These are phyloP conservation scores for Suillus luteus DNA, from an alignment of 768 basidiomycete genomes.

Conservation along the genomic window DNA sequence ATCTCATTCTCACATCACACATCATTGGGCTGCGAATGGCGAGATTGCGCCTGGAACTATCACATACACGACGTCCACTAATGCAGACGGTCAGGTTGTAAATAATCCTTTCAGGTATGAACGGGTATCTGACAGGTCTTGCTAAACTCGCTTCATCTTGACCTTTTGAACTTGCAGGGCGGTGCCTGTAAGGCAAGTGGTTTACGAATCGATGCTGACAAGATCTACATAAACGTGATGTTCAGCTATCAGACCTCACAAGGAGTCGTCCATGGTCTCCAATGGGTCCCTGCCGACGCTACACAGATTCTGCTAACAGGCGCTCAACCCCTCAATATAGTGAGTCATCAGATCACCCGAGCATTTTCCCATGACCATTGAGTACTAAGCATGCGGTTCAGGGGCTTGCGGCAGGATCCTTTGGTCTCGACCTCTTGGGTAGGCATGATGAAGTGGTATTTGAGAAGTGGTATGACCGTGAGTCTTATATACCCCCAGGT, in stretches of 20 bases:
- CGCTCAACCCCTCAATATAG: conserved; percentile 58
- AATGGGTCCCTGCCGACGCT: conserved; percentile 67
- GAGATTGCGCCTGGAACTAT: conserved; percentile 67
- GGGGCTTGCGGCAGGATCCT: conserved; percentile 58
- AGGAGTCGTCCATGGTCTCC: conserved; percentile 65
- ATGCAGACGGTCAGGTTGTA: conserved; percentile 58
- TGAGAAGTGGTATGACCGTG: conserved; percentile 49
- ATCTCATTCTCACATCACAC: background rate
- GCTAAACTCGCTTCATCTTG: conserved; percentile 7
- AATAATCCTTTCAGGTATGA: conserved; percentile 79
- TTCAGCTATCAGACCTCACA: conserved; percentile 70
- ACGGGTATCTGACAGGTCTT: background rate
- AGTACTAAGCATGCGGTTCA: conserved; percentile 27
- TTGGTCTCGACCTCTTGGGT: conserved; percentile 45
- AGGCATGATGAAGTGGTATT: conserved; percentile 41
- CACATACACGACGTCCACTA: conserved; percentile 71
- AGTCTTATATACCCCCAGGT: conserved; percentile 34
- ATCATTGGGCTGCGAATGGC: conserved; percentile 20
- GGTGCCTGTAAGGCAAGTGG: conserved; percentile 66
- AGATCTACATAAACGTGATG: conserved; percentile 13
- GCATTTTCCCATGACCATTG: background rate
- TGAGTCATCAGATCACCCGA: conserved; percentile 29
- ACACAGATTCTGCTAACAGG: conserved; percentile 60
- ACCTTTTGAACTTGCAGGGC: conserved; percentile 47
- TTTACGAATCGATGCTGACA: background rate